phyloP scores from a whole-genome alignment of 345 rosid species.

The Pelargonium nanum region DNA sequence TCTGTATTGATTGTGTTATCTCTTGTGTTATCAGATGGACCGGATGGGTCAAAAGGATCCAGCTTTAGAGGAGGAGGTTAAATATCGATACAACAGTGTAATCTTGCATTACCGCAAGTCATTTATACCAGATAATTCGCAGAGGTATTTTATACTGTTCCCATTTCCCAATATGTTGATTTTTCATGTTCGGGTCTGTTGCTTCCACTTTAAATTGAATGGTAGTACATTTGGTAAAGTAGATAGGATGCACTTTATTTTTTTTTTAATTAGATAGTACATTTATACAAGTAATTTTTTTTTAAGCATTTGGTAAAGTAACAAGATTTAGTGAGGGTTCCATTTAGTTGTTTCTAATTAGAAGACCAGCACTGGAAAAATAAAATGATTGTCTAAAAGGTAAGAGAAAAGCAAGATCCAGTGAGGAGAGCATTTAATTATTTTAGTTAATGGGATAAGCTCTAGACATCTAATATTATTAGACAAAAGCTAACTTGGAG shows the following conservation, averaged over 20 bases:
- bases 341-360: no score
- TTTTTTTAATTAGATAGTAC: no score
- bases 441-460: not conserved
- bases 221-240: not conserved
- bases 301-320: no score
- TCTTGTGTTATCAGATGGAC: constrained; percentile 51
- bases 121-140: constrained; percentile 82
- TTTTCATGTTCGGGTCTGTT: not conserved
- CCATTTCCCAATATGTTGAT: not conserved
- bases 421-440: not conserved
- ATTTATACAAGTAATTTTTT: no score
- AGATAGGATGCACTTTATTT: not conserved
- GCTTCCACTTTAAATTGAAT: not conserved
- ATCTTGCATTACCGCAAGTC: constrained; percentile 87
- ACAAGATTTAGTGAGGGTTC: not conserved
- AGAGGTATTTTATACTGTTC: constrained; percentile 39
- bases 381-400: not conserved
- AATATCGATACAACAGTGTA: constrained; percentile 62
- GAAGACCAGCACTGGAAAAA: not conserved
- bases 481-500: not conserved
- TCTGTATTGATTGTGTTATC: constrained; percentile 12
- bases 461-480: not conserved
- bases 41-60: constrained; percentile 64
- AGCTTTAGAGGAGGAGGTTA: constrained; percentile 76
- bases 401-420: not conserved